These are phyloP conservation scores for Saururus chinensis DNA, from an alignment of 164 flowering plant genomes.

Conservation along the genomic window DNA sequence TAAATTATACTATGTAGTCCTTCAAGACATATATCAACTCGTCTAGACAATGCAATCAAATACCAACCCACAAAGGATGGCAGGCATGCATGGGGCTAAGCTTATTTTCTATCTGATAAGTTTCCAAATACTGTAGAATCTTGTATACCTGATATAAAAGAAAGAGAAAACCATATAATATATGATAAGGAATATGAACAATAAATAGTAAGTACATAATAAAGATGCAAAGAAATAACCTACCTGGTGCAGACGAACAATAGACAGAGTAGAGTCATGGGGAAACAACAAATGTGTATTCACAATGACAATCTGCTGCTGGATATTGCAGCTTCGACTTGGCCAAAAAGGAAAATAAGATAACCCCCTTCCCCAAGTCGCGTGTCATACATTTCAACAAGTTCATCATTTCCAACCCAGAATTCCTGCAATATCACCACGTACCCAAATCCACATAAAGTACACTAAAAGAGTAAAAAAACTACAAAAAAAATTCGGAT, in stretches of 20 bases:
- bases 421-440: slow-evolving; percentile 44
- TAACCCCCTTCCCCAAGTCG: no score
- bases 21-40: background rate
- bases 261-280: slow-evolving; percentile 69
- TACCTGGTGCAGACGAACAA: slow-evolving; percentile 78
- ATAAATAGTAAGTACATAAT: background rate
- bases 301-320: slow-evolving; percentile 76
- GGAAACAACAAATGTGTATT: slow-evolving; percentile 93
- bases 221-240: background rate
- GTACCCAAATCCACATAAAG: background rate
- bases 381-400: no score
- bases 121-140: slow-evolving; percentile 74
- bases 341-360: slow-evolving; percentile 31
- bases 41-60: background rate
- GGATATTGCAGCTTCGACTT: slow-evolving; percentile 26
- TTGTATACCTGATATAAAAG: slow-evolving; percentile 59
- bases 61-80: slow-evolving; percentile 84
- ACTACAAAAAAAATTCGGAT: background rate
- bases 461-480: background rate
- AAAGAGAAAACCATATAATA: background rate
- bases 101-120: slow-evolving; percentile 76
- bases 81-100: slow-evolving; percentile 69
- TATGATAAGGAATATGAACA: background rate
- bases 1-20: background rate
- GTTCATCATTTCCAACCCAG: slow-evolving; percentile 62